Evolutionary conservation across 1,139 yeast genomes (phyloP).

Genomic region (Saccharomyces hybrid): DNA sequence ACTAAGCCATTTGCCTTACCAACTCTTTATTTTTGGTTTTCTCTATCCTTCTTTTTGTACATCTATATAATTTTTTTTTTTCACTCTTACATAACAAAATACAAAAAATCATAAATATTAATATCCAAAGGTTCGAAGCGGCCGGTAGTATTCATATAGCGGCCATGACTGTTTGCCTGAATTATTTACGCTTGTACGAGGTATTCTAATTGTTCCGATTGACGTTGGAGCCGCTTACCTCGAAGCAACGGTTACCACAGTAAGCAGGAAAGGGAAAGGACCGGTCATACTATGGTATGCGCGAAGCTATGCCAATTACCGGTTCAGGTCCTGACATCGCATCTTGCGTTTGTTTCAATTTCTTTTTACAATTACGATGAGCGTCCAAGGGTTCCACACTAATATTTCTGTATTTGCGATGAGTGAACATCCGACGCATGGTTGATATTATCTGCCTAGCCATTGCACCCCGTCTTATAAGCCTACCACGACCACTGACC

Average conservation of each 20-base stretch:
- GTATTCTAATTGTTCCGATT: neutral
- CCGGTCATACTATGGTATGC: conserved; percentile 9
- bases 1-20: neutral
- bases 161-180: neutral
- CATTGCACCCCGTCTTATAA: neutral
- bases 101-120: conserved; percentile 1
- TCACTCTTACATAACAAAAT: neutral
- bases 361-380: neutral
- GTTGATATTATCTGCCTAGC: neutral
- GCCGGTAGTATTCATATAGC: neutral
- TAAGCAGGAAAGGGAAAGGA: neutral
- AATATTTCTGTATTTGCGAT: neutral
- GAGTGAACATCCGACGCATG: neutral
- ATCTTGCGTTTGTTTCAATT: neutral
- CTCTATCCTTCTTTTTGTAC: neutral
- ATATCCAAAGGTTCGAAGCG: neutral
- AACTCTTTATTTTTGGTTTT: neutral
- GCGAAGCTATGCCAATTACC: conserved; percentile 21
- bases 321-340: conserved; percentile 11
- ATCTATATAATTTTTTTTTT: neutral
- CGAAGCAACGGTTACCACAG: neutral
- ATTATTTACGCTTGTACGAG: neutral
- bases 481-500: neutral
- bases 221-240: neutral
- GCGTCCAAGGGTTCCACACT: neutral